phyloP scores from a whole-genome alignment of 768 basidiomycete species.

The Leccinum fibrillosum region DNA sequence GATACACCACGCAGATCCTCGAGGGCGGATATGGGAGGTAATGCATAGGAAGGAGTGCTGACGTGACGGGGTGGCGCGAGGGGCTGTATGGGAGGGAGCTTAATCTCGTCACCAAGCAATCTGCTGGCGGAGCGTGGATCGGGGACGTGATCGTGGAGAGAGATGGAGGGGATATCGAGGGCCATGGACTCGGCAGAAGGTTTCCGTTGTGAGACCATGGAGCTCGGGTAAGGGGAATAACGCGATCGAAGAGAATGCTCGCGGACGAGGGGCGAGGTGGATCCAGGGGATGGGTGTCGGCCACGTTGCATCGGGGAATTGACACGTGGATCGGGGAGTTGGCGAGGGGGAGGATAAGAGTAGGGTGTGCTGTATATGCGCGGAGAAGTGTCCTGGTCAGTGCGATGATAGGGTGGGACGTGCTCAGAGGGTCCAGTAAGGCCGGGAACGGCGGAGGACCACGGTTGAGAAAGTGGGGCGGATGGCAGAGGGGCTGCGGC shows the following conservation, averaged over 20 bases:
- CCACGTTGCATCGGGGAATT: constrained; percentile 31
- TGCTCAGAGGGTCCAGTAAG: constrained; percentile 25
- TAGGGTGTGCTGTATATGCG: constrained; percentile 27
- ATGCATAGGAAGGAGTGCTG: constrained; percentile 43
- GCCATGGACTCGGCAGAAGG: constrained; percentile 28
- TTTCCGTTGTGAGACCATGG: constrained; percentile 24
- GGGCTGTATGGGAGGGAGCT: constrained; percentile 41
- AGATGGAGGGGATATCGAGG: constrained; percentile 34
- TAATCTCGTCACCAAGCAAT: constrained; percentile 36
- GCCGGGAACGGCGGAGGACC: constrained; percentile 47
- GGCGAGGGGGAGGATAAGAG: constrained; percentile 29
- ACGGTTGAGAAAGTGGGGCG: constrained; percentile 36
- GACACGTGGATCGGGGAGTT: constrained; percentile 28
- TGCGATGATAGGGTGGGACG: constrained; percentile 21
- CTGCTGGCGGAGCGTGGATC: constrained; percentile 25
- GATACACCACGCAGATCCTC: constrained; percentile 56
- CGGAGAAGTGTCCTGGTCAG: constrained; percentile 24
- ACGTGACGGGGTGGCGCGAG: constrained; percentile 27
- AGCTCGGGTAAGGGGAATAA: constrained; percentile 47
- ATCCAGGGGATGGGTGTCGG: constrained; percentile 24
- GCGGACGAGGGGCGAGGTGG: constrained; percentile 23
- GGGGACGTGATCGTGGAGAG: constrained; percentile 28
- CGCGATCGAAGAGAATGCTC: constrained; percentile 28
- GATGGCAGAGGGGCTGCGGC: constrained; percentile 31
- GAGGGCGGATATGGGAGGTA: constrained; percentile 68